Conservation (phyloP, 352 stramenopile species). For the Pythium insidiosum region DNA sequence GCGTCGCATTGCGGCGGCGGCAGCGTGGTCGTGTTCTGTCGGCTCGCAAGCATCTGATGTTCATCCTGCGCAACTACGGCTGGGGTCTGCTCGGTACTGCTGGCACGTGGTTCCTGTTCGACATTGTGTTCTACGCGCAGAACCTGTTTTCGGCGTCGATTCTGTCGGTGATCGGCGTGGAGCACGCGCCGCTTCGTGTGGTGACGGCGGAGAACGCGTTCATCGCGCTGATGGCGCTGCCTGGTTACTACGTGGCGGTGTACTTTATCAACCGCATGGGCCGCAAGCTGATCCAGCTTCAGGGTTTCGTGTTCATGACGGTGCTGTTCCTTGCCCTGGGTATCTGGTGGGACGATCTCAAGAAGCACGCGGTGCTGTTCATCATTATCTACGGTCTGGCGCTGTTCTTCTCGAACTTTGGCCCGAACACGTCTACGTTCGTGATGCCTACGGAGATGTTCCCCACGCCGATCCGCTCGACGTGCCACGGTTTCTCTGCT, state of each 20-base stretch:
- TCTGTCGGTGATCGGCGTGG: constrained; percentile 25
- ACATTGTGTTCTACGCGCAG: constrained; percentile 58
- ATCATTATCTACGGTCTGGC: constrained; percentile 42
- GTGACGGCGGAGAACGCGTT: constrained; percentile 33
- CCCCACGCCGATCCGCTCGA: too few species aligned
- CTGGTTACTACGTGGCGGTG: constrained; percentile 57
- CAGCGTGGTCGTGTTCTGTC: neutral
- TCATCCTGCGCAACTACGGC: constrained; percentile 31
- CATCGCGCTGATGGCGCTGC: too few species aligned
- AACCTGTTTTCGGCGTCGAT: constrained; percentile 46
- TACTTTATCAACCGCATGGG: constrained; percentile 48
- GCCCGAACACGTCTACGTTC: constrained; percentile 75
- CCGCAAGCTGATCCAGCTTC: constrained; percentile 40
- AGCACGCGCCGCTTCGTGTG: constrained; percentile 22
- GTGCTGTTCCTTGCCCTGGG: constrained; percentile 27
- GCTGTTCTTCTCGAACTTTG: too few species aligned
- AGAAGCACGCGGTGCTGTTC: too few species aligned
- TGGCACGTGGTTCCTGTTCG: constrained; percentile 59
- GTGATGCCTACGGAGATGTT: constrained; percentile 68
- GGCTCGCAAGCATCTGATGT: constrained; percentile 10
- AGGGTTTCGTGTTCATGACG: constrained; percentile 37
- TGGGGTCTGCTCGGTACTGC: constrained; percentile 35
- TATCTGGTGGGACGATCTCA: constrained; percentile 24
- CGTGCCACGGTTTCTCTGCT: constrained; percentile 67
- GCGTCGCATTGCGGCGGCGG: neutral